A percentile compares a stretch with the other conserved stretches of the same genome.
Evolutionary conservation across 2,329 filamentous ascomycete species (phyloP).

Genomic region (Botryosphaeria dothidea): DNA sequence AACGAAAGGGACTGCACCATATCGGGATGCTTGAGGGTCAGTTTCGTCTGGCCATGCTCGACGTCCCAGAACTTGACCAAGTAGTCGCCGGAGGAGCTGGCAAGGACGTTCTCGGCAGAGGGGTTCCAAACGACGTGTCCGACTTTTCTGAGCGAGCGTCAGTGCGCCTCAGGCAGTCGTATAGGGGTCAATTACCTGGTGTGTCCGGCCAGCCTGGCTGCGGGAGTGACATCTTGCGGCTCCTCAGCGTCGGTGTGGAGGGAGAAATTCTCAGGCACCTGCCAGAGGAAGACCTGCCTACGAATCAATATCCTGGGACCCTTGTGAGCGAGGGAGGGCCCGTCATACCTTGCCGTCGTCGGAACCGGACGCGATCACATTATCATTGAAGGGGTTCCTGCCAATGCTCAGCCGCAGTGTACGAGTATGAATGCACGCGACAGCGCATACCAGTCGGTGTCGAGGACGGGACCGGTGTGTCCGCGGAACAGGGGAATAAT

Average conservation of each 20-base stretch:
- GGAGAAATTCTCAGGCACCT: slow-evolving; percentile 85
- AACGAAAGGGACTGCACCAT: slow-evolving; percentile 95
- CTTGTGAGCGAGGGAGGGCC: not conserved
- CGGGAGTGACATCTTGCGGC: slow-evolving; percentile 75
- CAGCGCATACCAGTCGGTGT: slow-evolving; percentile 81
- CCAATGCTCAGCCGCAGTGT: slow-evolving; percentile 17
- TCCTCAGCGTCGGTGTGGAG: slow-evolving; percentile 83
- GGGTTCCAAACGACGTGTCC: slow-evolving; percentile 98
- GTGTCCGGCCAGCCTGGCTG: slow-evolving; percentile 82
- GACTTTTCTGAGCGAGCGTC: slow-evolving; percentile 69
- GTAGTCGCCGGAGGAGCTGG: slow-evolving; percentile 92
- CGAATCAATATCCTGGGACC: slow-evolving; percentile 22
- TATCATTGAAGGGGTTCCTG: slow-evolving; percentile 96
- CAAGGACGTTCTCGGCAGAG: slow-evolving; percentile 90
- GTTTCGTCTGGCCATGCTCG: slow-evolving; percentile 70
- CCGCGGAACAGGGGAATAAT: slow-evolving; percentile 93
- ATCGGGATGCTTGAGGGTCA: slow-evolving; percentile 82
- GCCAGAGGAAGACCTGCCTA: slow-evolving; percentile 79
- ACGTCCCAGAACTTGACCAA: slow-evolving; percentile 97
- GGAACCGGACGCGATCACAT: slow-evolving; percentile 86
- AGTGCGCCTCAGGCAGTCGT: slow-evolving; percentile 15
- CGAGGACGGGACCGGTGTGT: slow-evolving; percentile 91
- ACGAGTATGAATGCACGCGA: not conserved
- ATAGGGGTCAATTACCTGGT: slow-evolving; percentile 61
- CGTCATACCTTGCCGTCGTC: slow-evolving; percentile 80